Evolutionary conservation across 305 asterid species (phyloP), one percentile per base, ranked within the genome.

Genomic region (Salvia sclarea): DNA sequence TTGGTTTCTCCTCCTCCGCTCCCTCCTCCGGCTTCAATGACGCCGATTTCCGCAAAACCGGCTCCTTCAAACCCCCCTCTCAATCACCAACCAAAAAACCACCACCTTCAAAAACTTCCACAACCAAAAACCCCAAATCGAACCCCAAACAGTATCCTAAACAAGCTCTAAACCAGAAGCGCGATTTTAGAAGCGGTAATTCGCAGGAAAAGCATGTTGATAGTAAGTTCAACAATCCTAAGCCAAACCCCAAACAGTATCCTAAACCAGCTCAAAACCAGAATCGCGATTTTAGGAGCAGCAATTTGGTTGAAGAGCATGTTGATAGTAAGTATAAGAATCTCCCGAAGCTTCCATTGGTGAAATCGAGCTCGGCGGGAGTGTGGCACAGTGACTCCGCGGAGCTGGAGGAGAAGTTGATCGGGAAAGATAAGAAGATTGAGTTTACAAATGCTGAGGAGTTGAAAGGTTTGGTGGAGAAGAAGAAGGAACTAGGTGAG

Each of bases 401-500:
- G 17, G 91, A 89, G 62, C 74, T 87, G 80, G 96, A 91, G 85
- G 86, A 69, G 66, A 89, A 87, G 50, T 76, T 91, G 82, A 61
- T 91, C 21, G 93, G 96, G 5, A 79, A 64, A 13, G 80, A 80
- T 68, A 87, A 81, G 80, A 84, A 72, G 64, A 64, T 86, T 24
- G 97, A 79, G 80, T 69, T 50, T 49, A 80, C 58, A 33, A 80
- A 68, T 71, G 75, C 64, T 35, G 86, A 78, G 57, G 96, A 86
- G 28, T 89, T 96, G 99, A 84, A 84, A 77, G 48, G 5, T 38
- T 80, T 87, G 75, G 97, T 91, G 82, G 89, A 86, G 83, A 78
- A 78, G 85, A 91, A 94, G 86, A 87, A 79, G 78, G 89, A 87
- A 52, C 74, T 86, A 18, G 96, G 96, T 30, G 95, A 89, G 81